Evolutionary conservation across 2,329 filamentous ascomycete species (phyloP), one percentile per base, ranked within the genome.

Genomic region (Colletotrichum higginsianum): DNA sequence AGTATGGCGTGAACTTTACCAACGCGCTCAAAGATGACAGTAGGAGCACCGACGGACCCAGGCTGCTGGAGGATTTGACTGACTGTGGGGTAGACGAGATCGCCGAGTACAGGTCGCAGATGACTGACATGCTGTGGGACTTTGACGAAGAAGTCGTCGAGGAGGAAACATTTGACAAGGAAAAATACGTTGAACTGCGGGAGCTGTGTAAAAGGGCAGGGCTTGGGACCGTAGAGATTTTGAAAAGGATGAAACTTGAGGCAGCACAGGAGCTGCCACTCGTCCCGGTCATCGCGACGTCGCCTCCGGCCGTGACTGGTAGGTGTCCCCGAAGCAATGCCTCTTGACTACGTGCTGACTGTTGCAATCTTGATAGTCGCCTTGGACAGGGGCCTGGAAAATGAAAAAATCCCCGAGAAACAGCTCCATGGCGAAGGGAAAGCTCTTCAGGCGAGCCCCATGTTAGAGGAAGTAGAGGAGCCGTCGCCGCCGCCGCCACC

Each of bases 91-190:
- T 73, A 89, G 88, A 86, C 66, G 85, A 85, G 44, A 87, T 90
- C 63, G 83, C 85, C 64, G 78, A 82, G 55, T 85, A 83, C 69
- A 82, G 87, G 56, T 80, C 81, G 21, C 82, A 85, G 66, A 80
- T 90, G 50, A 85, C 83, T 69, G 83, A 86, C 57, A 75, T 88
- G 30, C 78, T 89, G 8, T 90, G 87, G 84, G 87, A 87, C 62
- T 89, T 90, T 74, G 88, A 90, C 66, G 87, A 90, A 64, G 87
- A 90, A 64, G 88, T 82, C 73, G 78, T 86, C 72, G 85, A 87
- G 61, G 75, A 79, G 16, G 84, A 87, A 44, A 82, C 82, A 30
- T 90, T 89, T 72, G 86, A 89, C n/a, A 77, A 80, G 35, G 82
- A 81, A 21, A 87, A 86, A 72, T 90, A 86, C 65, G 77, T 81